Percentiles rank a stretch among this genome's conserved stretches.
These are phyloP conservation scores for Gossypium australe DNA, from an alignment of 345 rosid species.

Conservation along the genomic window DNA sequence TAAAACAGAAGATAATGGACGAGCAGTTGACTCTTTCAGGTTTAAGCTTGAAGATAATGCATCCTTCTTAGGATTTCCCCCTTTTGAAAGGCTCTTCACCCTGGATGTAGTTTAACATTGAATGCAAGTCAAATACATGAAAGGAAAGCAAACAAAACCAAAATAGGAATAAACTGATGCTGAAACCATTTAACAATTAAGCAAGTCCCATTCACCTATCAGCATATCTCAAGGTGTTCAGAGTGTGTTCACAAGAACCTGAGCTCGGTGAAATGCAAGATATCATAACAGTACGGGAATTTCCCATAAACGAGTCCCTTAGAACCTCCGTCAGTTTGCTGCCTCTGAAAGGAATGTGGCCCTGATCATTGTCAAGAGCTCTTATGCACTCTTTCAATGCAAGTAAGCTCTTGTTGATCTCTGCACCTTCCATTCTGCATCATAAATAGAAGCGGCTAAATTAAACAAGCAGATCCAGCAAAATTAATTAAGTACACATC, in stretches of 20 bases:
- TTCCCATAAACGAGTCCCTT: conserved; percentile 94
- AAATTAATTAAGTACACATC: background rate
- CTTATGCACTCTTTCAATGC: conserved; percentile 97
- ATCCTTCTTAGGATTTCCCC: conserved; percentile 81
- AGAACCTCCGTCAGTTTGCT: conserved; percentile 95
- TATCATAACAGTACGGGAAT: conserved; percentile 95
- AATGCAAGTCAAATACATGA: background rate
- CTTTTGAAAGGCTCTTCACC: conserved; percentile 98
- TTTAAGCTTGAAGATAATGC: conserved; percentile 57
- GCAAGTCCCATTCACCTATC: conserved; percentile 57
- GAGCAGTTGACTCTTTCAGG: conserved; percentile 66
- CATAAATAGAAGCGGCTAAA: conserved; percentile 14
- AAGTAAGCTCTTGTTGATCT: conserved; percentile 95
- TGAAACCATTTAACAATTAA: background rate
- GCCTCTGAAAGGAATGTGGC: conserved; percentile 99
- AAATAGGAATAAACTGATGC: background rate
- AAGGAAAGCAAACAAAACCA: background rate
- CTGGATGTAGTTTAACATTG: conserved; percentile 30
- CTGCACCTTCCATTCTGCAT: conserved; percentile 98
- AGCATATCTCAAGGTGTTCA: conserved; percentile 97
- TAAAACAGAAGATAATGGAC: conserved; percentile 58
- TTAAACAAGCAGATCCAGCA: conserved; percentile 8
- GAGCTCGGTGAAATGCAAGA: conserved; percentile 98
- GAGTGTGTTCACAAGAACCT: conserved; percentile 97
- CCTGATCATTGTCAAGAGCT: conserved; percentile 99